Evolutionary conservation across 768 basidiomycete species (phyloP).

Genomic region (Ramaria rubella): DNA sequence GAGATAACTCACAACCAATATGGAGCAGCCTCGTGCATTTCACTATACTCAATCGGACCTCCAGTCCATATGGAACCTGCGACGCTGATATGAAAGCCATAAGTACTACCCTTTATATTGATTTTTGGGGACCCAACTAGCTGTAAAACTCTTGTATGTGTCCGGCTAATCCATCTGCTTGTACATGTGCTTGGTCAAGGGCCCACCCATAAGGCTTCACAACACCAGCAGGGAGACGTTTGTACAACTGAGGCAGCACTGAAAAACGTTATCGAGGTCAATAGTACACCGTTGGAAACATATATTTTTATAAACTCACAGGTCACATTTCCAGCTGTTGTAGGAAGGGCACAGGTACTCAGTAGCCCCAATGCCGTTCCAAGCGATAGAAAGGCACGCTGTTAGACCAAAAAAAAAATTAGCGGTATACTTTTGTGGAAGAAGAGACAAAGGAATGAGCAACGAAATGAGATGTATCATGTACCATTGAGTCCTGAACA

Average conservation of each 20-base stretch:
- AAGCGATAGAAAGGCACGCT: no score
- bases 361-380: no score
- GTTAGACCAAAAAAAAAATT: no score
- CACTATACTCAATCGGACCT: neutral
- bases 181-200: neutral
- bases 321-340: constrained; percentile 85
- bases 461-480: no score
- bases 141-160: constrained; percentile 8
- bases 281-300: constrained; percentile 36
- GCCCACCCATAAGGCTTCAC: constrained; percentile 5
- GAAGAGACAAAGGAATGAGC: no score
- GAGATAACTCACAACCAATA: constrained; percentile 2
- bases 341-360: constrained; percentile 94
- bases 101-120: neutral
- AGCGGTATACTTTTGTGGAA: no score
- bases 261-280: neutral
- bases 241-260: constrained; percentile 1
- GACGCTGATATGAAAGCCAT: neutral
- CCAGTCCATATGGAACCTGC: constrained; percentile 4
- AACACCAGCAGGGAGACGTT: constrained; percentile 1
- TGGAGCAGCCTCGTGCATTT: constrained; percentile 5
- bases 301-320: constrained; percentile 82
- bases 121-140: neutral
- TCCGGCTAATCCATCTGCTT: constrained; percentile 2
- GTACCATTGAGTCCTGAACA: no score